Conservation (phyloP, 495 filamentous ascomycete genomes). For the Xylaria palmicola region DNA sequence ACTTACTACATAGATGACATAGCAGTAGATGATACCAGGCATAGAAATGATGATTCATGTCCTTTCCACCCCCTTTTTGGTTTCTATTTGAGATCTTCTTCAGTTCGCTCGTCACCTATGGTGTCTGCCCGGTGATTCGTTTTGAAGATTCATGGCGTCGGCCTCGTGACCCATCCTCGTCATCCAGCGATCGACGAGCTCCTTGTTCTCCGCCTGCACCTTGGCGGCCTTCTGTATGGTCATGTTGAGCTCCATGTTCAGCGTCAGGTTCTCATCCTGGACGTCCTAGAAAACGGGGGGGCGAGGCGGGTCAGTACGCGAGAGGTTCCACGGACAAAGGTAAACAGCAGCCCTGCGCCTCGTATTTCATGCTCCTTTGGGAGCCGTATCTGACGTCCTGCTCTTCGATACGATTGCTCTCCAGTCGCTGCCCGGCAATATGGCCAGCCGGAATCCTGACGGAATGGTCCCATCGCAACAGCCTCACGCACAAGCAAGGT, state of each 20-base stretch:
- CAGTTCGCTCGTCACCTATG: conserved; percentile 14
- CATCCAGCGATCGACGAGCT: conserved; percentile 91
- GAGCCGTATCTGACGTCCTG: too few species aligned
- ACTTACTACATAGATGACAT: conserved; percentile 14
- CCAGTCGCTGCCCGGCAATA: too few species aligned
- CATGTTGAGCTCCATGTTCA: conserved; percentile 86
- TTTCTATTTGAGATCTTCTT: too few species aligned
- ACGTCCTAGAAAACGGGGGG: conserved; percentile 55
- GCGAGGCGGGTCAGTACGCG: neutral
- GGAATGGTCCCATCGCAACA: too few species aligned
- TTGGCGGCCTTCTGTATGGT: conserved; percentile 67
- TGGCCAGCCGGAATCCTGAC: too few species aligned
- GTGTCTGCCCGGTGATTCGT: conserved; percentile 32
- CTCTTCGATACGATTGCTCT: too few species aligned
- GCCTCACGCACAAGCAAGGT: neutral
- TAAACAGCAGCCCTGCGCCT: neutral
- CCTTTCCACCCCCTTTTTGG: too few species aligned
- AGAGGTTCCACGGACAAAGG: neutral
- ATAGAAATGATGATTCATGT: conserved; percentile 23
- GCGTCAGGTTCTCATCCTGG: conserved; percentile 83
- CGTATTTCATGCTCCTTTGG: conserved; percentile 11
- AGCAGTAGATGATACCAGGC: conserved; percentile 19
- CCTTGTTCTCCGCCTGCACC: conserved; percentile 78
- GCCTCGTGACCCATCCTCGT: conserved; percentile 79
- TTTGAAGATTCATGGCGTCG: conserved; percentile 76